Base-by-base conservation (phyloP, 106 monocot species). In the Amphibolis antarctica region DNA sequence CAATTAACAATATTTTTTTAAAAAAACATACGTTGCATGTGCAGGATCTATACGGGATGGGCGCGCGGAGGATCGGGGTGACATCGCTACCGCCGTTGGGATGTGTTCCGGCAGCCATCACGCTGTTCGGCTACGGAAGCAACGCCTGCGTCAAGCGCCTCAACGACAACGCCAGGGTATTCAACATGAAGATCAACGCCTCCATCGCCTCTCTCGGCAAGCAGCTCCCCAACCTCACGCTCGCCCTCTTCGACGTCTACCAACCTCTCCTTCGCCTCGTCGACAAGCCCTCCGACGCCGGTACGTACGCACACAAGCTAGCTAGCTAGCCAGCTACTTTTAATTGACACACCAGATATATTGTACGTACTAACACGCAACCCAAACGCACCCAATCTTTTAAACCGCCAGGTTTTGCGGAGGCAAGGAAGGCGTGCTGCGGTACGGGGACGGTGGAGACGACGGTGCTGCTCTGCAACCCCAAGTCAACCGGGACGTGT, bases 171-270 rank as follows among this genome's bases (percentile, higher is more conserved):
- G 48, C 71, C 31, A 5, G 6, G 22, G 42, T 0, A 28, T 71
- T 71, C 71, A 71, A 71, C 62, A 51, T 26, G 53, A 71, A 53
- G 62, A 17, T 63, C 42, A 51, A 21, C 24, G 30, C 71, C 9
- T 11, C 61, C 10, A 43, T 25, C 15, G 3, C 27, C n/a, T 17
- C 28, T 3, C 53, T 62, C 19, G 27, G 42, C n/a, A 52, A 63
- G 21, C 28, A 55, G 48, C 49, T 47, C 28, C 26, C 71, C 2
- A 21, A 50, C 11, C 31, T 71, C 36, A 71, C 62, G 71, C 2
- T 71, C 51, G 71, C 26, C 42, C 31, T 71, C 10, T 71, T 71
- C 52, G 62, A 71, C 71, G 42, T 71, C 51, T 71, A 71, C 71
- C 19, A 61, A 20, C 71, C 71, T 30, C 26, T 71, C 3, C 55